Conservation (phyloP, 768 basidiomycete genomes). For the Neoboletus magnificus region DNA sequence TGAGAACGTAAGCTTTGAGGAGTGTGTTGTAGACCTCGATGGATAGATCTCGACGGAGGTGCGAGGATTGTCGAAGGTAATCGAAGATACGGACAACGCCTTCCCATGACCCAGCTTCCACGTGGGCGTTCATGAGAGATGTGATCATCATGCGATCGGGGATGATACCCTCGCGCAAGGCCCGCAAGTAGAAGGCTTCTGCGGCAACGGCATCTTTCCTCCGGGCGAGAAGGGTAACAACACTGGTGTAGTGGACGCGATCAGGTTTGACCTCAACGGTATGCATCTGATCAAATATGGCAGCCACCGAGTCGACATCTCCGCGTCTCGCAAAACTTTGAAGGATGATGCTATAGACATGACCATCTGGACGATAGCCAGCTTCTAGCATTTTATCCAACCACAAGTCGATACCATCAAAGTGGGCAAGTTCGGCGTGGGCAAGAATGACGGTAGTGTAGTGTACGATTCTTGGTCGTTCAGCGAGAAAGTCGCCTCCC, state of each 20-base stretch:
- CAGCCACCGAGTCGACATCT: conserved; percentile 49
- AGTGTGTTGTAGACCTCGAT: conserved; percentile 74
- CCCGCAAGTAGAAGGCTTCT: conserved; percentile 62
- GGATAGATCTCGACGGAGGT: conserved; percentile 40
- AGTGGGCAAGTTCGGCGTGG: conserved; percentile 45
- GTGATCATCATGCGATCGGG: conserved; percentile 67
- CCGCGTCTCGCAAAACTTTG: conserved; percentile 51
- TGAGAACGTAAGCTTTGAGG: conserved; percentile 77
- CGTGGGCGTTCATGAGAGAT: conserved; percentile 78
- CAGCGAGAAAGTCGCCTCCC: conserved; percentile 26
- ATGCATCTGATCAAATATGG: conserved; percentile 62
- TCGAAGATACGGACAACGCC: conserved; percentile 71
- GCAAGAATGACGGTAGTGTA: conserved; percentile 58
- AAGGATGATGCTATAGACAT: conserved; percentile 61
- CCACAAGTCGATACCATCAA: conserved; percentile 51
- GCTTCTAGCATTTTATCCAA: conserved; percentile 47
- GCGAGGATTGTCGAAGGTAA: conserved; percentile 42
- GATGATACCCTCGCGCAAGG: conserved; percentile 55
- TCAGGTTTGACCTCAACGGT: conserved; percentile 44
- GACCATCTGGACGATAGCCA: conserved; percentile 50
- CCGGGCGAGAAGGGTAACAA: conserved; percentile 64
- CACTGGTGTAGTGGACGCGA: conserved; percentile 55
- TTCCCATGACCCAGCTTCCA: conserved; percentile 75
- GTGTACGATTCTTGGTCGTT: conserved; percentile 45
- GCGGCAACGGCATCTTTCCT: conserved; percentile 62